These are phyloP conservation scores for Boletus subcaerulescens DNA, from an alignment of 768 basidiomycete species.

Conservation along the genomic window DNA sequence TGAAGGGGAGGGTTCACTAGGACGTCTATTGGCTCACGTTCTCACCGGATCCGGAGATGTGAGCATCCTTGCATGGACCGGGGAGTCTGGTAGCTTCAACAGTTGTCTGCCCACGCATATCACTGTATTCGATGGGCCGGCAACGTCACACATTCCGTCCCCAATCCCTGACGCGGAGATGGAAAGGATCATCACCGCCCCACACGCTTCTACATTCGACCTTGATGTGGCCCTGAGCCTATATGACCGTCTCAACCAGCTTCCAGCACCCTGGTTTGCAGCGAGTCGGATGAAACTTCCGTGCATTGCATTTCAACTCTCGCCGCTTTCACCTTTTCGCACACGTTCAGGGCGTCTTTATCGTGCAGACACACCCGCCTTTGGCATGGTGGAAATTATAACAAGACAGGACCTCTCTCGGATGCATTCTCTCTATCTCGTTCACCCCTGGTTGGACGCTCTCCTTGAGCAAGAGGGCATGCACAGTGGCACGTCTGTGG, in stretches of 20 bases:
- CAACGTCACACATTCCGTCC: background rate
- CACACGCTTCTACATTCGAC: background rate
- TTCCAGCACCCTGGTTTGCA: background rate
- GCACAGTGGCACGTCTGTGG: too few species aligned
- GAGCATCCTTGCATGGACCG: conserved; percentile 8
- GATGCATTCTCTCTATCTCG: too few species aligned
- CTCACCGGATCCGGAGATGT: background rate
- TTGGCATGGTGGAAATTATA: too few species aligned
- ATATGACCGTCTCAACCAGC: background rate
- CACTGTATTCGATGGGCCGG: too few species aligned
- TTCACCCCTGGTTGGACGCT: too few species aligned
- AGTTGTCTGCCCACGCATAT: too few species aligned
- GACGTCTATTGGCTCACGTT: background rate
- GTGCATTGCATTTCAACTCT: background rate
- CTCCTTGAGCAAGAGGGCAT: too few species aligned
- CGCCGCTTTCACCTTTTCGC: background rate
- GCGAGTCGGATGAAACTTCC: background rate
- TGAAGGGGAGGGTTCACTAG: background rate
- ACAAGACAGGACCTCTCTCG: too few species aligned
- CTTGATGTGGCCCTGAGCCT: background rate
- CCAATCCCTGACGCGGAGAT: background rate
- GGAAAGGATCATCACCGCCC: background rate
- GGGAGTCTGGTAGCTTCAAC: conserved; percentile 1
- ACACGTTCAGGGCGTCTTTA: background rate
- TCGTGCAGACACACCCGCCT: background rate